A percentile compares a stretch with the other conserved stretches of the same genome.
These are phyloP conservation scores for Aspergillus nidulans DNA, from an alignment of 495 filamentous ascomycete genomes.

Conservation along the genomic window DNA sequence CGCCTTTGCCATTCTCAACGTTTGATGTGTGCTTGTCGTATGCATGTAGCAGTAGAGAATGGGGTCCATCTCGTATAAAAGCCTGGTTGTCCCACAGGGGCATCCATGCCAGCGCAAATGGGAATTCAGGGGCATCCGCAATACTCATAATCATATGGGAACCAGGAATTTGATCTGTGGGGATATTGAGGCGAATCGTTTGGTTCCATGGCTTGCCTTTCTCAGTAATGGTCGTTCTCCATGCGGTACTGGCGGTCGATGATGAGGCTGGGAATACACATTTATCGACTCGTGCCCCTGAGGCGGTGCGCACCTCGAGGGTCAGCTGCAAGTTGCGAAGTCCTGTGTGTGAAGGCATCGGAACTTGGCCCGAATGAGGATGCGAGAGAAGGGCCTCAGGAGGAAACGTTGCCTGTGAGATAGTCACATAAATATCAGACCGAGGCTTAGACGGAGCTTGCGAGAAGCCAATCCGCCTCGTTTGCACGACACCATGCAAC, in stretches of 20 bases:
- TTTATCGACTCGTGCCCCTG: slow-evolving; percentile 75
- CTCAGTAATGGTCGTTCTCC: slow-evolving; percentile 78
- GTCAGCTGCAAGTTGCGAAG: slow-evolving; percentile 81
- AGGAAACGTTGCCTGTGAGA: slow-evolving; percentile 70
- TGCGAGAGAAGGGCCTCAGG: slow-evolving; percentile 75
- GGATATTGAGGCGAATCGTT: slow-evolving; percentile 77
- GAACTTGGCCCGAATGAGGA: slow-evolving; percentile 68
- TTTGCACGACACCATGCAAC: slow-evolving; percentile 72
- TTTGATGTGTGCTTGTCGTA: slow-evolving; percentile 80
- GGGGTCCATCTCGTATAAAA: slow-evolving; percentile 82
- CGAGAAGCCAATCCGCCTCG: slow-evolving; percentile 89
- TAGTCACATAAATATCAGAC: slow-evolving; percentile 90
- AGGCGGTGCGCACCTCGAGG: slow-evolving; percentile 73
- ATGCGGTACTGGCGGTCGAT: slow-evolving; percentile 65
- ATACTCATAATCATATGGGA: slow-evolving; percentile 88
- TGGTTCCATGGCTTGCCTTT: slow-evolving; percentile 80
- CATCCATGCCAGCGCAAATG: slow-evolving; percentile 88
- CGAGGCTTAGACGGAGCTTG: slow-evolving; percentile 81
- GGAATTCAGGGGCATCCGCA: slow-evolving; percentile 75
- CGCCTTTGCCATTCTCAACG: slow-evolving; percentile 60
- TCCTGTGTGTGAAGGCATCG: slow-evolving; percentile 55
- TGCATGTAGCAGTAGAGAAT: slow-evolving; percentile 77
- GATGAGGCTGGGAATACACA: slow-evolving; percentile 79
- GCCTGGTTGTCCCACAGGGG: slow-evolving; percentile 91
- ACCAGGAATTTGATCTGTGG: slow-evolving; percentile 72